Evolutionary conservation across 805 yeast genomes (phyloP).

Genomic region (Lachancea mirantina): DNA sequence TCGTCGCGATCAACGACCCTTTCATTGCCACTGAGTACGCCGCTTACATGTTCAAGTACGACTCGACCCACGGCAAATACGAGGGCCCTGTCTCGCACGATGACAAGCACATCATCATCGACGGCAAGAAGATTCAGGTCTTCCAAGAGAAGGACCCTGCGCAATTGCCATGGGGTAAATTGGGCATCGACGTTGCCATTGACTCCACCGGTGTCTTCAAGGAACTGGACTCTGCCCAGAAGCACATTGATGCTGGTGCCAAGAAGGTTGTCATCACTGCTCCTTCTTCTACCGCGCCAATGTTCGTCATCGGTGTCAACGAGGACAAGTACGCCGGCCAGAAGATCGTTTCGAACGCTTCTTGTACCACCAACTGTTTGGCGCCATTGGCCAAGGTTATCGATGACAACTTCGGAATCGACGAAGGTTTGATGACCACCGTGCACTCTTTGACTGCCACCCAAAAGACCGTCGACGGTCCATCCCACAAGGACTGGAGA

Average conservation of each 20-base stretch:
- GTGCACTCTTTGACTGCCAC: constrained; percentile 68
- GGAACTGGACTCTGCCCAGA: constrained; percentile 55
- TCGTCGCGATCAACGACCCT: constrained; percentile 65
- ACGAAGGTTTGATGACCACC: constrained; percentile 72
- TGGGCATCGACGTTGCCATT: constrained; percentile 54
- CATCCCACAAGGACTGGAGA: constrained; percentile 76
- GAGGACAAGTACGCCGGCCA: constrained; percentile 51
- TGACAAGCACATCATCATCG: constrained; percentile 45
- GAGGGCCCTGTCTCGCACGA: constrained; percentile 50
- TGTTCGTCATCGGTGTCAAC: constrained; percentile 69
- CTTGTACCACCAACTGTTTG: constrained; percentile 69
- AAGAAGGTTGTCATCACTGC: constrained; percentile 68
- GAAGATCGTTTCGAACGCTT: constrained; percentile 60
- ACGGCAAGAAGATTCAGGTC: constrained; percentile 44
- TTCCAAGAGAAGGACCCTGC: constrained; percentile 65
- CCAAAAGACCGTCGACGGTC: constrained; percentile 70
- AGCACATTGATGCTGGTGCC: constrained; percentile 68
- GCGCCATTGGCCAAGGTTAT: constrained; percentile 68
- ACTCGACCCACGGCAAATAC: constrained; percentile 63
- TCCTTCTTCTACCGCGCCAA: constrained; percentile 65
- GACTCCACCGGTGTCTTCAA: constrained; percentile 73
- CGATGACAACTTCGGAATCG: constrained; percentile 59
- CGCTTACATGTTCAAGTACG: constrained; percentile 69
- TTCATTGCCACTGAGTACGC: constrained; percentile 63
- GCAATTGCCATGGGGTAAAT: constrained; percentile 59